Evolutionary conservation across 257 asterid genomes (phyloP).

Genomic region (Anisodus tanguticus): DNA sequence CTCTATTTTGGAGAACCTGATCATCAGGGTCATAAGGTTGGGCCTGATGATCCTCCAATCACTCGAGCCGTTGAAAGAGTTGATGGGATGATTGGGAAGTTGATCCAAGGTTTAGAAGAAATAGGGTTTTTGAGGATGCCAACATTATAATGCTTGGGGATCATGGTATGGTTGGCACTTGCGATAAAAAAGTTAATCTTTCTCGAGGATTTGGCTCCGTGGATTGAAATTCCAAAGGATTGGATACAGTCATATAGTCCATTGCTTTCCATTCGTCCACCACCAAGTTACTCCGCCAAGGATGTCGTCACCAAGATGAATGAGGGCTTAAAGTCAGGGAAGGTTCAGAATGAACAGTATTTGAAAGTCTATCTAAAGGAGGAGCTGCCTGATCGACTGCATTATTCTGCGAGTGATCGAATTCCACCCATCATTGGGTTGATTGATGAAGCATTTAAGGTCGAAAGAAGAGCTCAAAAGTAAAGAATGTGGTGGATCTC

Average conservation of each 20-base stretch:
- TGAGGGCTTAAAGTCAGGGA: constrained; percentile 65
- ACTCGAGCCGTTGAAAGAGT: constrained; percentile 58
- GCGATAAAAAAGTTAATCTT: constrained; percentile 65
- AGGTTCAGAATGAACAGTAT: constrained; percentile 56
- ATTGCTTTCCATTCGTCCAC: constrained; percentile 62
- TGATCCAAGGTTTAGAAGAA: constrained; percentile 63
- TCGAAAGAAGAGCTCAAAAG: constrained; percentile 50
- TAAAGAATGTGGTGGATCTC: constrained; percentile 82
- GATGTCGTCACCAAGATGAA: constrained; percentile 67
- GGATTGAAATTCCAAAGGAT: constrained; percentile 55
- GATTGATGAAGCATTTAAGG: constrained; percentile 63
- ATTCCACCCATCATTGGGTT: constrained; percentile 72
- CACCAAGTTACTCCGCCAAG: constrained; percentile 37
- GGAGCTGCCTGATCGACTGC: constrained; percentile 67
- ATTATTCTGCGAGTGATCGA: constrained; percentile 57
- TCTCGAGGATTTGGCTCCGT: constrained; percentile 58
- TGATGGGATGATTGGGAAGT: constrained; percentile 58
- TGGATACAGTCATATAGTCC: constrained; percentile 73
- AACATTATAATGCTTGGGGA: constrained; percentile 65
- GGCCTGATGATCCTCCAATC: constrained; percentile 65
- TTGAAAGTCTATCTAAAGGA: constrained; percentile 72
- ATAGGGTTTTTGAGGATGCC: constrained; percentile 69
- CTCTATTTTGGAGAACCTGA: constrained; percentile 79
- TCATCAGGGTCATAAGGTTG: constrained; percentile 75
- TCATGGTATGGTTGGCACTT: constrained; percentile 84